Conservation (phyloP, 2,329 filamentous ascomycete genomes). For the Bipolaris gigantea region DNA sequence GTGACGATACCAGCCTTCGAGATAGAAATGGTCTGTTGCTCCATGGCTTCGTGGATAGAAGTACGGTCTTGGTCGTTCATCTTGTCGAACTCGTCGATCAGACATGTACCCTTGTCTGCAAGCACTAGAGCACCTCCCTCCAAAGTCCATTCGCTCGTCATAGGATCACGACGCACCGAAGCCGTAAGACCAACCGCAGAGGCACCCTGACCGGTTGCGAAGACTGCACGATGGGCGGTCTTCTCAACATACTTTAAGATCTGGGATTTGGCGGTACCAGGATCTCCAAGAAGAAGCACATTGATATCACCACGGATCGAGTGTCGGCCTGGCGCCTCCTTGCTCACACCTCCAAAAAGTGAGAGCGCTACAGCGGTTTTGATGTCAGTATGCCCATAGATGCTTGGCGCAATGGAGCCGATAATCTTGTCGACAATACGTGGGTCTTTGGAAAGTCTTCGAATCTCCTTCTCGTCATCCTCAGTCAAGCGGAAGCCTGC, state of each 20-base stretch:
- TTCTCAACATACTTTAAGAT: constrained; percentile 97
- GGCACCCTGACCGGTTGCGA: constrained; percentile 95
- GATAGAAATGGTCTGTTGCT: constrained; percentile 99
- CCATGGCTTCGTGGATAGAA: constrained; percentile 99
- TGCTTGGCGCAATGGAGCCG: constrained; percentile 91
- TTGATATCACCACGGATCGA: constrained; percentile 97
- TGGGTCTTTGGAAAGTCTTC: constrained; percentile 82
- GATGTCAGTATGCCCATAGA: constrained; percentile 95
- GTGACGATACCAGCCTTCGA: constrained; percentile 98
- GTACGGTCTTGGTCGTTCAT: constrained; percentile 99
- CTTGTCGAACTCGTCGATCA: constrained; percentile 99
- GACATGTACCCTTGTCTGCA: constrained; percentile 89
- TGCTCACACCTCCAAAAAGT: constrained; percentile 91
- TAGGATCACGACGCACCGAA: constrained; percentile 89
- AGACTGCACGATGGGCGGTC: constrained; percentile 93
- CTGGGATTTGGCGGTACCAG: constrained; percentile 97
- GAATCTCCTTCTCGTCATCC: constrained; percentile 90
- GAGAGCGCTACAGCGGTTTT: constrained; percentile 96
- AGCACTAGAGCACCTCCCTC: constrained; percentile 95
- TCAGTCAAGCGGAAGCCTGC: constrained; percentile 95
- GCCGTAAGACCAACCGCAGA: constrained; percentile 97
- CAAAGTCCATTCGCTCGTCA: constrained; percentile 96
- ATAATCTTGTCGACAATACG: constrained; percentile 92
- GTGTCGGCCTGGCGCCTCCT: constrained; percentile 84
- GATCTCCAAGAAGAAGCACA: constrained; percentile 91